Evolutionary conservation across 805 yeast species (phyloP).

Genomic region (Saturnispora sanitii): DNA sequence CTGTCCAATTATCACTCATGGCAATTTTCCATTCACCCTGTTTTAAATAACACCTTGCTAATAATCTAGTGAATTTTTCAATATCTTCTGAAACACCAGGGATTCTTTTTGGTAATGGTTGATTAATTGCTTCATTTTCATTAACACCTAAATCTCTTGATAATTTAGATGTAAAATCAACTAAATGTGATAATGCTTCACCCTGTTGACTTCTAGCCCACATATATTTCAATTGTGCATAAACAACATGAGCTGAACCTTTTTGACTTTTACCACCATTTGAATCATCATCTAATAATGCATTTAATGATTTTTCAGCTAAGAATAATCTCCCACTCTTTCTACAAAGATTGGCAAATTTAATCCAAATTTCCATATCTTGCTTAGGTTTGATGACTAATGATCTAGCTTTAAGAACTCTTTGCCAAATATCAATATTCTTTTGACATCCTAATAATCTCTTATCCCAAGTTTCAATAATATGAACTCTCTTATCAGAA

Average conservation of each 20-base stretch:
- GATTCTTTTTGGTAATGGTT: constrained; percentile 65
- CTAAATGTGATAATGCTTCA: constrained; percentile 77
- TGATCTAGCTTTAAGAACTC: constrained; percentile 87
- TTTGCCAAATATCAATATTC: constrained; percentile 98
- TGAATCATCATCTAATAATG: constrained; percentile 59
- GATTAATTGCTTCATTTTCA: constrained; percentile 79
- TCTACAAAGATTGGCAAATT: constrained; percentile 91
- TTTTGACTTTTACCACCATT: constrained; percentile 37
- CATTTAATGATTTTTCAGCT: constrained; percentile 84
- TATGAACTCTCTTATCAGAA: constrained; percentile 65
- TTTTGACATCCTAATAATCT: constrained; percentile 89
- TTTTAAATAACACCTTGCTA: constrained; percentile 90
- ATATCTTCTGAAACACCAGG: constrained; percentile 69
- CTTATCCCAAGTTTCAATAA: constrained; percentile 90
- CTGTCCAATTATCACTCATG: constrained; percentile 69
- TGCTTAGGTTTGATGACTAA: constrained; percentile 90
- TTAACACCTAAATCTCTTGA: constrained; percentile 80
- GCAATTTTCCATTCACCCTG: constrained; percentile 98
- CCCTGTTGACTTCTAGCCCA: constrained; percentile 90
- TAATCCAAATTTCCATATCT: constrained; percentile 96
- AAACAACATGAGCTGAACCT: constrained; percentile 95
- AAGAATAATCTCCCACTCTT: constrained; percentile 87
- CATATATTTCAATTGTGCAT: constrained; percentile 92
- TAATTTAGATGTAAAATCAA: constrained; percentile 85
- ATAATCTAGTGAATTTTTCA: constrained; percentile 69